phyloP scores from a whole-genome alignment of 129 eudicot species.

The Escallonia rubra region DNA sequence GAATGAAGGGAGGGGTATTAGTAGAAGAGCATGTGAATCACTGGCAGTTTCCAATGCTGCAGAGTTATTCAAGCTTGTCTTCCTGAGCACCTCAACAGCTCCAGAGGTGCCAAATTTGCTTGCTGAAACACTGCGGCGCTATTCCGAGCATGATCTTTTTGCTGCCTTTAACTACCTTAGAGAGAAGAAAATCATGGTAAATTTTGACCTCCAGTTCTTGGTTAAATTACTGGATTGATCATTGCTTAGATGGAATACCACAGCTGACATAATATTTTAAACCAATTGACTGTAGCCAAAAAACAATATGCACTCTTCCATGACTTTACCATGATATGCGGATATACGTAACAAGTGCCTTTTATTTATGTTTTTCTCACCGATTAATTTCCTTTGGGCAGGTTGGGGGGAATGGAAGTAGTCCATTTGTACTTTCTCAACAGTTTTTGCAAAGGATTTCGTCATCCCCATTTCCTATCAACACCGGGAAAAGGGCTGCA shows the following conservation, averaged over 20 bases:
- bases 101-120: constrained; percentile 62
- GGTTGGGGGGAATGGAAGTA: constrained; percentile 62
- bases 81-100: constrained; percentile 56
- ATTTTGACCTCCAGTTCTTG: background rate
- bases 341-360: background rate
- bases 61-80: constrained; percentile 89
- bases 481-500: constrained; percentile 71
- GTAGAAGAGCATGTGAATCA: constrained; percentile 49
- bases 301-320: no score
- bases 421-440: constrained; percentile 69
- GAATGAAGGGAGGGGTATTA: constrained; percentile 27
- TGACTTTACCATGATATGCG: no score
- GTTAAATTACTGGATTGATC: background rate
- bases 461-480: constrained; percentile 53
- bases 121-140: constrained; percentile 76
- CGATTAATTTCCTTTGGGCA: constrained; percentile 30
- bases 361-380: constrained; percentile 3
- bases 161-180: constrained; percentile 83
- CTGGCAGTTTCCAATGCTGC: constrained; percentile 88
- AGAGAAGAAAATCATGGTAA: constrained; percentile 78
- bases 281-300: no score
- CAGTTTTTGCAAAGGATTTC: constrained; percentile 54
- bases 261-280: background rate
- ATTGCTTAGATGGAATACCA: background rate
- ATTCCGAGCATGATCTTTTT: constrained; percentile 92